Evolutionary conservation across 2,329 filamentous ascomycete genomes (phyloP), one percentile per base, ranked within the genome.

Genomic region (Fusarium tjaetaba): DNA sequence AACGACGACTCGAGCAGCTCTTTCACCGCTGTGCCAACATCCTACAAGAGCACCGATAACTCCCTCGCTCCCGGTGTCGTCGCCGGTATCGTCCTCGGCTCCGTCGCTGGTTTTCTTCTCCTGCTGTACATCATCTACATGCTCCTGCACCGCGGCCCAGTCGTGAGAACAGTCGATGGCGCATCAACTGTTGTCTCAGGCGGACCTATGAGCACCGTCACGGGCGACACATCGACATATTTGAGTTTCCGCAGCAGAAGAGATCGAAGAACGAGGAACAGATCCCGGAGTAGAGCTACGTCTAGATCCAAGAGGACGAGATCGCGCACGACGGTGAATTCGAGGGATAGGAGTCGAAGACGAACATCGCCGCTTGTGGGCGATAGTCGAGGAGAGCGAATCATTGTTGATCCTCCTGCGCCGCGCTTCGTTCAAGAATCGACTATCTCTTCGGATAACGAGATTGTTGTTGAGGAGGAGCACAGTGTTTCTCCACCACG

Each of bases 111-210:
- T 59, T 87, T 90, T 78, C 78, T 90, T 38, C 81, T 90, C 39
- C 70, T 89, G 18, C 80, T 90, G 36, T 86, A 86, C 79, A 76
- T 89, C 18, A 72, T 89, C 64, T 88, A 88, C 78, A 82, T 84
- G 5, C 82, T 82, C n/a, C 79, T 88, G 36, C 85, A 86, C 67
- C 82, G 85, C 36, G 82, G 82, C 3, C 84, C 83, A 4, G 76
- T 81, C 42, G 78, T 78, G 61, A 69, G 78, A 38, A 68, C 73
- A 41, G 74, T 76, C 30, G 74, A 75, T 9, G 67, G 67, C 18
- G 59, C 64, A 53, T 74, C 72, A 16, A 72, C 70, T 13, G 67
- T 70, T 14, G 66, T 56, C 2, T 65, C 65, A 10, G 53, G 68
- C 8, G 70, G 61, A 5, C 71, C 72, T 5, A 75, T 77, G 65